Percentiles rank a stretch among this genome's conserved stretches.
phyloP scores from a whole-genome alignment of 129 eudicot genomes.

The Lonicera japonica region DNA sequence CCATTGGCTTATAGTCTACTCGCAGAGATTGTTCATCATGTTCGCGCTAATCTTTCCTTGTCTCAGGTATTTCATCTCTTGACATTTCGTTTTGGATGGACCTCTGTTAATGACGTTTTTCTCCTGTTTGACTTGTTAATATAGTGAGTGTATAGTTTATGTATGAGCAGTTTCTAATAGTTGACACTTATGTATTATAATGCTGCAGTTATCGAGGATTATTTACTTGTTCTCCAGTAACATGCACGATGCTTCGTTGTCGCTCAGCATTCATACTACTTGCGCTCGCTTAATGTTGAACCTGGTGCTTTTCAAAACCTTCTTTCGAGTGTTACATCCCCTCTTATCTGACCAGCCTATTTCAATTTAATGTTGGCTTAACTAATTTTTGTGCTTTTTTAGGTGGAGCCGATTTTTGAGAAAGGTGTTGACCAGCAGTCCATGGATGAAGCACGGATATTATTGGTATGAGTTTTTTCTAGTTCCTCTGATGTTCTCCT shows the following conservation, averaged over 20 bases:
- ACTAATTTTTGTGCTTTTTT: slow-evolving; percentile 1
- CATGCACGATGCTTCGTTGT: slow-evolving; percentile 97
- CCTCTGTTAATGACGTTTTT: too few relatives aligned
- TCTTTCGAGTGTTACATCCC: neutral
- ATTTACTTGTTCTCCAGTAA: slow-evolving; percentile 97
- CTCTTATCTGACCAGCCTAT: neutral
- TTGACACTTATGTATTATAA: neutral
- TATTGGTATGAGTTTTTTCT: slow-evolving; percentile 54
- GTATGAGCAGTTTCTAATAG: neutral
- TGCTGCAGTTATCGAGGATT: slow-evolving; percentile 84
- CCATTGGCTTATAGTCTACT: slow-evolving; percentile 96
- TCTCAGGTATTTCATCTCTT: slow-evolving; percentile 58
- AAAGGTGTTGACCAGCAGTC: slow-evolving; percentile 88
- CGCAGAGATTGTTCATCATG: slow-evolving; percentile 99
- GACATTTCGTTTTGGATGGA: neutral
- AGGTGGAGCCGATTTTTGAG: slow-evolving; percentile 99
- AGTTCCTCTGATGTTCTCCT: neutral
- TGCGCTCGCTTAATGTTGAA: slow-evolving; percentile 97
- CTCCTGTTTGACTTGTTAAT: too few relatives aligned
- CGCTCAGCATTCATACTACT: slow-evolving; percentile 97
- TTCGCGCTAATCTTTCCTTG: slow-evolving; percentile 84
- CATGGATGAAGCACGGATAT: slow-evolving; percentile 94
- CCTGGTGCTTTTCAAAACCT: slow-evolving; percentile 46
- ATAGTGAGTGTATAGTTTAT: too few relatives aligned
- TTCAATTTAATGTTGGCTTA: neutral